Percentiles rank a stretch among this genome's conserved stretches.
phyloP scores from a whole-genome alignment of 2,329 filamentous ascomycete species.

The Fusarium pilosicola region DNA sequence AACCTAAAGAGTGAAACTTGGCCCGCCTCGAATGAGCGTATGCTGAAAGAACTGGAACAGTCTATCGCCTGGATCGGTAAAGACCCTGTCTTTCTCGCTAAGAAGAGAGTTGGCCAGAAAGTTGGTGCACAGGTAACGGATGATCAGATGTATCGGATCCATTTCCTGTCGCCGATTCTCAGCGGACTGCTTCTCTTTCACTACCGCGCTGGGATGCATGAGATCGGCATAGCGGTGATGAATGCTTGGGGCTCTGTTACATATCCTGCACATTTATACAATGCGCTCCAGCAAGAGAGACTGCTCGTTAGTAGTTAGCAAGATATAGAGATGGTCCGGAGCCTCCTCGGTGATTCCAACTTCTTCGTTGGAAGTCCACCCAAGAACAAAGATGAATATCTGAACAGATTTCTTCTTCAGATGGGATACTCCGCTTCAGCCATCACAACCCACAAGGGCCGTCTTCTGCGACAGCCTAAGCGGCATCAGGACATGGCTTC shows the following conservation, averaged over 20 bases:
- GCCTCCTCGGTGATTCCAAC: background rate
- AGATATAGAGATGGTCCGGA: background rate
- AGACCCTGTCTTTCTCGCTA: background rate
- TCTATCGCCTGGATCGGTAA: background rate
- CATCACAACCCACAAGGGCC: background rate
- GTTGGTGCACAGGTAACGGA: background rate
- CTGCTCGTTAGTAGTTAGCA: background rate
- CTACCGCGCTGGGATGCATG: background rate
- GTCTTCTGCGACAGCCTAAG: background rate
- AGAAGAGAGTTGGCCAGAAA: background rate
- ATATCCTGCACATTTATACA: background rate
- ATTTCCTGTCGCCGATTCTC: background rate
- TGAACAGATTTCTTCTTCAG: background rate
- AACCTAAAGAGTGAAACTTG: background rate
- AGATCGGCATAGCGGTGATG: fast-evolving
- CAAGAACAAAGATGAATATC: background rate
- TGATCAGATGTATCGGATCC: background rate
- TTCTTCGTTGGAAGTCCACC: background rate
- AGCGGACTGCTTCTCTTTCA: background rate
- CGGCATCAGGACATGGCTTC: background rate
- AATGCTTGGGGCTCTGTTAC: background rate
- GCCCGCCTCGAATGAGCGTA: background rate
- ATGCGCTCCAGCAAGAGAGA: background rate
- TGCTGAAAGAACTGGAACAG: background rate
- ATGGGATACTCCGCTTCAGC: background rate